These are phyloP conservation scores for Pyrenophora teres DNA, from an alignment of 2,329 filamentous ascomycete genomes.

Conservation along the genomic window DNA sequence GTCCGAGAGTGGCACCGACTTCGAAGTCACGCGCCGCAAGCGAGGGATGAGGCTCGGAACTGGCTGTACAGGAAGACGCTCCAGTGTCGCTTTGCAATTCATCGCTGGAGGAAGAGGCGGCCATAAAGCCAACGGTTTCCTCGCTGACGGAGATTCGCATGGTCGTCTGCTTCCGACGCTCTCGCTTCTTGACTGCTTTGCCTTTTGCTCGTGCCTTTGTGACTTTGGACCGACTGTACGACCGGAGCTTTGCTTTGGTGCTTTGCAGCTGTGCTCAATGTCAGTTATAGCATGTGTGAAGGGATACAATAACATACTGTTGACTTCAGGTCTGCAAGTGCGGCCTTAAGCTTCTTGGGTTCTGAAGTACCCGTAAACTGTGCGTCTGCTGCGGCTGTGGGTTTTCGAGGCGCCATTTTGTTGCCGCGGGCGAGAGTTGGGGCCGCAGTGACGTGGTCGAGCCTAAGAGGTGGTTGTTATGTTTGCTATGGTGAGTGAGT, in stretches of 20 bases:
- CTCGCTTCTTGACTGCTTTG: constrained; percentile 1
- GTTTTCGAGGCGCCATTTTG: constrained; percentile 5
- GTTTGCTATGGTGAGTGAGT: neutral
- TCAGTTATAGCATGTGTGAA: neutral
- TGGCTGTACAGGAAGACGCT: neutral
- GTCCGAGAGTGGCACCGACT: constrained; percentile 78
- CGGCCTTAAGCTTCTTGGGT: neutral
- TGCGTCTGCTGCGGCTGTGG: neutral
- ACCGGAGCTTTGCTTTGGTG: constrained; percentile 11
- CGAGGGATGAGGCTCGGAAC: neutral
- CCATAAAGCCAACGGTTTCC: neutral
- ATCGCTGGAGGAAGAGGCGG: neutral
- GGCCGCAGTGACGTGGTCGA: neutral
- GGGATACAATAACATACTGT: constrained; percentile 3
- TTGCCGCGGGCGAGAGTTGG: neutral
- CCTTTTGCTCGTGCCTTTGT: constrained; percentile 2
- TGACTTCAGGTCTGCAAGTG: constrained; percentile 4
- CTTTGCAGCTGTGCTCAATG: constrained; percentile 3
- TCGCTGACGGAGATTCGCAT: constrained; percentile 4
- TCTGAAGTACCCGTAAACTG: neutral
- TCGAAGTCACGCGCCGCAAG: constrained; percentile 73
- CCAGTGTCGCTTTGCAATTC: neutral
- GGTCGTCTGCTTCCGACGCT: constrained; percentile 3
- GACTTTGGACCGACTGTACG: neutral
- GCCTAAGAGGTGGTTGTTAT: neutral